A percentile compares a stretch with the other conserved stretches of the same genome.
phyloP scores from a whole-genome alignment of 2,329 filamentous ascomycete genomes.

The Penicillium crustosum region DNA sequence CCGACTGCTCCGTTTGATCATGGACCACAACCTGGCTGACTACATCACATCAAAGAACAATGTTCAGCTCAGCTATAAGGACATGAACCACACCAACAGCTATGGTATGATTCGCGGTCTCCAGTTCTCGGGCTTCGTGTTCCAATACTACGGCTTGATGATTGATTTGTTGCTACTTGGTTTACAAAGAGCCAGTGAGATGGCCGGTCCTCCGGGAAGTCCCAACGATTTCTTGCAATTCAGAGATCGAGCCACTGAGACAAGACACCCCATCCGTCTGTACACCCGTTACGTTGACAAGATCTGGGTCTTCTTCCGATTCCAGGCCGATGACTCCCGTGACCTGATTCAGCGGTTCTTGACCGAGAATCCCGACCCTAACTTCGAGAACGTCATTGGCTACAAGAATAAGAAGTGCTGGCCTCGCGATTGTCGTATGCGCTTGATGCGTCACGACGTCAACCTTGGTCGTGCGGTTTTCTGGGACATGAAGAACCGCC shows the following conservation, averaged over 20 bases:
- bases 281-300: conserved; percentile 98
- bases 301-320: conserved; percentile 97
- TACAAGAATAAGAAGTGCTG: conserved; percentile 99
- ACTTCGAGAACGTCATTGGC: conserved; percentile 98
- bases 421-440: conserved; percentile 96
- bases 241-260: conserved; percentile 87
- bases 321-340: conserved; percentile 88
- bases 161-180: conserved; percentile 90
- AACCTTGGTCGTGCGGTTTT: conserved; percentile 96
- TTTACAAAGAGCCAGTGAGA: conserved; percentile 93
- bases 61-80: conserved; percentile 97
- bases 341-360: conserved; percentile 97
- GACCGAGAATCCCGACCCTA: conserved; percentile 96
- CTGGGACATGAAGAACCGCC: conserved; percentile 96
- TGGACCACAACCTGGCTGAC: conserved; percentile 98
- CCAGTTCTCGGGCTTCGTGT: conserved; percentile 97
- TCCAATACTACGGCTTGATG: conserved; percentile 97
- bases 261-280: conserved; percentile 90
- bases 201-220: conserved; percentile 87
- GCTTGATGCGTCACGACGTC: conserved; percentile 97
- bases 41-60: conserved; percentile 99
- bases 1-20: conserved; percentile 86
- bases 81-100: conserved; percentile 99
- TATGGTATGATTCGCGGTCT: conserved; percentile 98
- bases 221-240: conserved; percentile 99